Evolutionary conservation across 1,284 basidiomycete genomes (phyloP).

Genomic region (Cryptococcus wingfieldii): DNA sequence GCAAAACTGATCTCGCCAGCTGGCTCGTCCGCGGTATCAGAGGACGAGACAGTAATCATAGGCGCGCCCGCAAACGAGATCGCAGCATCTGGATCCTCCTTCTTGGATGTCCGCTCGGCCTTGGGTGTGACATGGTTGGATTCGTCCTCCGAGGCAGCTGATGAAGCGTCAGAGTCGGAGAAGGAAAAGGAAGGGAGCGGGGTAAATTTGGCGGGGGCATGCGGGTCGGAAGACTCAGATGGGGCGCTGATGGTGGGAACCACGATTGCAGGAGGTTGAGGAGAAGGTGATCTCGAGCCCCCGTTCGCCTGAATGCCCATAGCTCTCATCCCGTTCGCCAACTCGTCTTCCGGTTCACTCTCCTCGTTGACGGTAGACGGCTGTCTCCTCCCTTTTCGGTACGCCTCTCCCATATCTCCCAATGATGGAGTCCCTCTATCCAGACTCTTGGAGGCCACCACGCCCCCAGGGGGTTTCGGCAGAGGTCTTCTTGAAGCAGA

Average conservation of each 20-base stretch:
- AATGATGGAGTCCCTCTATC: constrained; percentile 30
- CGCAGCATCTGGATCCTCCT: neutral
- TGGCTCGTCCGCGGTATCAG: constrained; percentile 20
- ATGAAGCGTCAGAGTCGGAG: constrained; percentile 15
- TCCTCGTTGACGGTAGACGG: constrained; percentile 25
- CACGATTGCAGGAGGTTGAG: neutral
- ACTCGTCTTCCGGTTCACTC: constrained; percentile 6
- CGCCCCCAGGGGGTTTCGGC: constrained; percentile 39
- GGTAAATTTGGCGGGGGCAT: constrained; percentile 19
- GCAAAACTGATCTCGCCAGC: constrained; percentile 14
- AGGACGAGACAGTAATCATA: constrained; percentile 33
- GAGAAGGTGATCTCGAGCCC: neutral
- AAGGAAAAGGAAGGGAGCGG: constrained; percentile 23
- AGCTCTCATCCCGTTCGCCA: constrained; percentile 4
- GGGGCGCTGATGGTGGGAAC: constrained; percentile 3
- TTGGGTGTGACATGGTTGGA: neutral
- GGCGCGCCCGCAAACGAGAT: constrained; percentile 25
- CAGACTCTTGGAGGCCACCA: constrained; percentile 36
- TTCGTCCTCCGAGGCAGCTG: constrained; percentile 9
- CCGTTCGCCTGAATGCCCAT: constrained; percentile 1
- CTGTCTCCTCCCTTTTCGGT: constrained; percentile 15
- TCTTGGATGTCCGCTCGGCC: constrained; percentile 7
- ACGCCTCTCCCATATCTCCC: constrained; percentile 5
- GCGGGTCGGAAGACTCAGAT: neutral
- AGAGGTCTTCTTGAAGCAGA: constrained; percentile 26